Evolutionary conservation across 2,329 filamentous ascomycete species (phyloP).

Genomic region (Arthrobotrys musiformis): DNA sequence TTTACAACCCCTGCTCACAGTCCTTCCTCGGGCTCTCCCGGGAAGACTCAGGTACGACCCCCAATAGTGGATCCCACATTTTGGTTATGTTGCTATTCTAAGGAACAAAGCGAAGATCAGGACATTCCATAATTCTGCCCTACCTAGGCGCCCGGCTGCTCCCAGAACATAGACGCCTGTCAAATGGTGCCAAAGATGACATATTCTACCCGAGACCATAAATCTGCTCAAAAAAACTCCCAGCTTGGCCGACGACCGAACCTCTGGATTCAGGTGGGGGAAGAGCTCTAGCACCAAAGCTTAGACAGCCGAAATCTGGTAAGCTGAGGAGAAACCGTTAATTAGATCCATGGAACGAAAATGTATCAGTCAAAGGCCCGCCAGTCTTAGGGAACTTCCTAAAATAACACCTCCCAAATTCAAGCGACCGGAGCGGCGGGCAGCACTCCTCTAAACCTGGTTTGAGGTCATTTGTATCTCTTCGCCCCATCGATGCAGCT

Average conservation of each 20-base stretch:
- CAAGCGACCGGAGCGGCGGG: neutral
- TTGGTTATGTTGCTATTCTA: conserved; percentile 48
- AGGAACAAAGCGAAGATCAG: conserved; percentile 44
- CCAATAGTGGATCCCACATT: conserved; percentile 35
- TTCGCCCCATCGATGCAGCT: conserved; percentile 18
- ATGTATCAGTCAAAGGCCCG: neutral
- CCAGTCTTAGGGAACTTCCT: no score
- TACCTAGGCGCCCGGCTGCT: conserved; percentile 55
- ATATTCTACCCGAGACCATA: conserved; percentile 16
- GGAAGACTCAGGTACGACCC: conserved; percentile 15
- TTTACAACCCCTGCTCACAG: conserved; percentile 1
- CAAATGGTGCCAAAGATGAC: conserved; percentile 36
- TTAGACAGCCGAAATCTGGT: neutral
- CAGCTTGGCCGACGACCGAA: neutral
- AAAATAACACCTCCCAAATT: conserved; percentile 15
- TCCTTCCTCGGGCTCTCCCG: conserved; percentile 20
- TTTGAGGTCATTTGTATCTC: conserved; percentile 21
- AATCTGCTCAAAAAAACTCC: conserved; percentile 23
- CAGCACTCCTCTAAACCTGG: conserved; percentile 4
- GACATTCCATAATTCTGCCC: conserved; percentile 51
- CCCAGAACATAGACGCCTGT: conserved; percentile 54
- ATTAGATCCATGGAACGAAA: neutral
- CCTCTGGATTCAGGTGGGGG: neutral
- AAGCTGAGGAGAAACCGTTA: neutral
- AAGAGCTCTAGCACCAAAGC: conserved; percentile 12